A percentile compares a stretch with the other conserved stretches of the same genome.
Conservation (phyloP, 129 eudicot species). For the Lactuca saligna region DNA sequence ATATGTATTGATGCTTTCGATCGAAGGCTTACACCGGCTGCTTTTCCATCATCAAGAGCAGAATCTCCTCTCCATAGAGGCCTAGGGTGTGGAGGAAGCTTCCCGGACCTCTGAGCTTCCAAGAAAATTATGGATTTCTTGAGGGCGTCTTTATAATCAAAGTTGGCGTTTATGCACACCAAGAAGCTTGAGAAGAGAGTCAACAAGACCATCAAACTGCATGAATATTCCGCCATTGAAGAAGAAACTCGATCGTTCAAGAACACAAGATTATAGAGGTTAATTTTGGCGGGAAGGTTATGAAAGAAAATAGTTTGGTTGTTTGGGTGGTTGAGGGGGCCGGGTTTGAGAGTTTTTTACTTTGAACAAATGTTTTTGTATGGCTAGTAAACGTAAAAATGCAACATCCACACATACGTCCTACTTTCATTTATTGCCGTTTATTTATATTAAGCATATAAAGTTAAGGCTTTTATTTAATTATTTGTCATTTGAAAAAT, state of each 20-base stretch:
- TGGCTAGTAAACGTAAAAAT: conserved; percentile 29
- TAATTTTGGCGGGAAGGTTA: conserved; percentile 38
- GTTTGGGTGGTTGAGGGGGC: conserved; percentile 27
- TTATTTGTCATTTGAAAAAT: not conserved
- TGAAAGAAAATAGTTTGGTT: conserved; percentile 20
- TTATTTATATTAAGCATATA: not conserved
- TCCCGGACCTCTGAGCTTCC: conserved; percentile 90
- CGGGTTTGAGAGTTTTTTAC: conserved; percentile 12
- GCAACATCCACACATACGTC: conserved; percentile 28
- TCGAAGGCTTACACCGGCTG: conserved; percentile 43
- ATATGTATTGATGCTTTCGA: not conserved
- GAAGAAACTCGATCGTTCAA: not conserved
- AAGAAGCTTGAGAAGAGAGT: conserved; percentile 33
- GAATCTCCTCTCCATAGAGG: conserved; percentile 86
- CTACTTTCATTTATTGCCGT: conserved; percentile 22
- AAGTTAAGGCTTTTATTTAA: not conserved
- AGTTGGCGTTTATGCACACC: conserved; percentile 27
- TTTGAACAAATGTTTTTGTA: conserved; percentile 23
- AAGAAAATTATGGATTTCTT: conserved; percentile 74
- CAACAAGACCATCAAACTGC: conserved; percentile 19
- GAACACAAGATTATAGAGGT: not conserved
- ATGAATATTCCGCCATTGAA: conserved; percentile 27
- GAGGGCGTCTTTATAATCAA: conserved; percentile 64
- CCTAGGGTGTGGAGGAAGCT: conserved; percentile 66
- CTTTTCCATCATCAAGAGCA: conserved; percentile 70